Evolutionary conservation across 495 filamentous ascomycete genomes (phyloP).

Genomic region (Clavariopsis aquatica): DNA sequence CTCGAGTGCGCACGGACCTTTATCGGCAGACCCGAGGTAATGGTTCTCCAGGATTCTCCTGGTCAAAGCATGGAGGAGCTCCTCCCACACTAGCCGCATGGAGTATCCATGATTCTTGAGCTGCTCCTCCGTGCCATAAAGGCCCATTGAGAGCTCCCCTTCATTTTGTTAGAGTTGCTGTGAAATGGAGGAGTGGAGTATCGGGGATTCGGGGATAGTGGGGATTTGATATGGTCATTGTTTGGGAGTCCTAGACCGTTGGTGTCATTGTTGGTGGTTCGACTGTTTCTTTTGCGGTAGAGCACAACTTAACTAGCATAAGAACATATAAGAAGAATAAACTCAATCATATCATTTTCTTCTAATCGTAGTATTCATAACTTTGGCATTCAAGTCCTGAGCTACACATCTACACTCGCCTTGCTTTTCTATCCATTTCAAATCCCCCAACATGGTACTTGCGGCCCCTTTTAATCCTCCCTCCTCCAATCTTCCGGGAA

Average conservation of each 20-base stretch:
- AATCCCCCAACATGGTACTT: background rate
- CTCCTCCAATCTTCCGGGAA: constrained; percentile 46
- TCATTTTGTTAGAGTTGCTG: too few relatives aligned
- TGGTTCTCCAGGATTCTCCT: background rate
- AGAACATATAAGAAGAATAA: background rate
- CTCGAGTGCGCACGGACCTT: background rate
- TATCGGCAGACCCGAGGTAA: too few relatives aligned
- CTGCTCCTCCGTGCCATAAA: too few relatives aligned
- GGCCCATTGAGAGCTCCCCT: too few relatives aligned
- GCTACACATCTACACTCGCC: background rate
- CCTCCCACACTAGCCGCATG: background rate
- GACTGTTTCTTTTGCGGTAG: background rate
- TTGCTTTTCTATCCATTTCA: background rate
- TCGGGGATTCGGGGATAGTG: too few relatives aligned
- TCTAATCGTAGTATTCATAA: background rate
- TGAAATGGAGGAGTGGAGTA: too few relatives aligned
- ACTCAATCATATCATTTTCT: background rate
- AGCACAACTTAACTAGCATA: background rate
- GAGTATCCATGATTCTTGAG: too few relatives aligned
- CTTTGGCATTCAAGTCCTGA: background rate
- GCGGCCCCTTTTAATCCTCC: constrained; percentile 48
- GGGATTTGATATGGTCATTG: too few relatives aligned
- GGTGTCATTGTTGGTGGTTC: background rate
- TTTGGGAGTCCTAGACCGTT: too few relatives aligned
- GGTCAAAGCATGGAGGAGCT: background rate